Evolutionary conservation across 2,329 filamentous ascomycete genomes (phyloP), one percentile per base, ranked within the genome.

Genomic region (Penicillium sp.): DNA sequence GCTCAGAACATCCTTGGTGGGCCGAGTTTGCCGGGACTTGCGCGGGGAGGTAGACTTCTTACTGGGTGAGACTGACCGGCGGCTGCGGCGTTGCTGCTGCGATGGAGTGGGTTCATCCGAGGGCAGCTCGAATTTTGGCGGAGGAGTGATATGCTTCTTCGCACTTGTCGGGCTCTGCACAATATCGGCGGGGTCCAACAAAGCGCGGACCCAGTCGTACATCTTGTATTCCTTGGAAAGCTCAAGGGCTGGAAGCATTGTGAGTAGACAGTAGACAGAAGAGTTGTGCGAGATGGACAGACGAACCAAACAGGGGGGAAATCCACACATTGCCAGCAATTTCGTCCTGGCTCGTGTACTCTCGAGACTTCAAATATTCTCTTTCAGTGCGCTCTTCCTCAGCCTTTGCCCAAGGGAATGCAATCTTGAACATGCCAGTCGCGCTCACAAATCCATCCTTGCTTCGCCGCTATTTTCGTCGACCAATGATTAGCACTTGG

Each of bases 311-410:
- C 51, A 84, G 76, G 4, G 91, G 89, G 32, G 88, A 81, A 35
- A 97, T 90, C 93, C 93, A 98, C 36, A 98, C 81, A 65, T 96
- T 98, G 31, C 93, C 93, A 17, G 93, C 93, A 19, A 93, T 89
- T 74, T 97, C 93, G 62, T 97, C 90, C 41, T 77, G 77, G 56
- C 89, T 94, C 7, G 90, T 94, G 19, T 84, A 84, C 21, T 80
- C 69, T 18, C 93, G 81, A 5, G 78, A 80, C 72, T 95, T 96
- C 69, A 98, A 83, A 68, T 88, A 90, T 37, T 77, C 75, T 50
- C 80, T 77, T 61, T 84, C 80, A 2, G 63, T 62, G 29, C 72
- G 68, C 54, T 83, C 80, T 50, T 84, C 79, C 2, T 76, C 70
- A 20, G 71, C 59, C 41, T 78, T 77, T 16, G 79, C 79, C 78